phyloP scores from a whole-genome alignment of 2,329 filamentous ascomycete genomes.

The Rhynchosporium graminicola region DNA sequence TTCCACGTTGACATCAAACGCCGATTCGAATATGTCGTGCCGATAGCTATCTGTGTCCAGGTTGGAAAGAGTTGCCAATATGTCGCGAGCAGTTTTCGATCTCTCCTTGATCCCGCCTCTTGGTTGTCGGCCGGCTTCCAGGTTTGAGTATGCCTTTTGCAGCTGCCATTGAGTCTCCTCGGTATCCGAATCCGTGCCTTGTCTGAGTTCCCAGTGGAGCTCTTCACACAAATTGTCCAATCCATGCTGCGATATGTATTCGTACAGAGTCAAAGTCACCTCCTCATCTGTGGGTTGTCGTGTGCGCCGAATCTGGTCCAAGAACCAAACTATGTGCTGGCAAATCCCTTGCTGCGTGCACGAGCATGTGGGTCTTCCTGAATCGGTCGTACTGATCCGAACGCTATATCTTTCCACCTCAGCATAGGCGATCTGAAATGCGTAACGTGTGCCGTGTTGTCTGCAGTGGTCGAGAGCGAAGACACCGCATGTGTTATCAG shows the following conservation, averaged over 20 bases:
- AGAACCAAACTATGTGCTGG: slow-evolving; percentile 34
- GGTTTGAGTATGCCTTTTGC: slow-evolving; percentile 26
- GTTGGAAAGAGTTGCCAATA: slow-evolving; percentile 36
- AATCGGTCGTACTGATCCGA: slow-evolving; percentile 29
- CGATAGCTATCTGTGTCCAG: slow-evolving; percentile 31
- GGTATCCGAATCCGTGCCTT: slow-evolving; percentile 26
- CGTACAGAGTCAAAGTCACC: slow-evolving; percentile 25
- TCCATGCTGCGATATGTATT: slow-evolving; percentile 31
- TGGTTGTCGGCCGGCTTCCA: slow-evolving; percentile 22
- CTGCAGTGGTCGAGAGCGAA: slow-evolving; percentile 36
- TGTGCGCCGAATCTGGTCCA: slow-evolving; percentile 28
- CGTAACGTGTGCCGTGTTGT: slow-evolving; percentile 30
- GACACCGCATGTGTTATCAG: slow-evolving; percentile 19
- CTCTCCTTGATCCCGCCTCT: slow-evolving; percentile 26
- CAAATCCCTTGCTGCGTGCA: slow-evolving; percentile 30
- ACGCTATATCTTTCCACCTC: slow-evolving; percentile 33
- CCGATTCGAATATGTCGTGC: slow-evolving; percentile 30
- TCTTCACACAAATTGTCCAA: slow-evolving; percentile 35
- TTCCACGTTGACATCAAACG: slow-evolving; percentile 27
- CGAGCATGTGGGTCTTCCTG: slow-evolving; percentile 28
- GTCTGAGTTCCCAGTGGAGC: slow-evolving; percentile 35
- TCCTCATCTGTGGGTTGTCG: slow-evolving; percentile 8
- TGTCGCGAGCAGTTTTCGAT: slow-evolving; percentile 32
- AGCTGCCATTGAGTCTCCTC: slow-evolving; percentile 35
- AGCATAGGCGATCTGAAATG: slow-evolving; percentile 38